Percentiles rank a stretch among this genome's conserved stretches.
Evolutionary conservation across 345 rosid genomes (phyloP).

Genomic region (Populus deltoides): DNA sequence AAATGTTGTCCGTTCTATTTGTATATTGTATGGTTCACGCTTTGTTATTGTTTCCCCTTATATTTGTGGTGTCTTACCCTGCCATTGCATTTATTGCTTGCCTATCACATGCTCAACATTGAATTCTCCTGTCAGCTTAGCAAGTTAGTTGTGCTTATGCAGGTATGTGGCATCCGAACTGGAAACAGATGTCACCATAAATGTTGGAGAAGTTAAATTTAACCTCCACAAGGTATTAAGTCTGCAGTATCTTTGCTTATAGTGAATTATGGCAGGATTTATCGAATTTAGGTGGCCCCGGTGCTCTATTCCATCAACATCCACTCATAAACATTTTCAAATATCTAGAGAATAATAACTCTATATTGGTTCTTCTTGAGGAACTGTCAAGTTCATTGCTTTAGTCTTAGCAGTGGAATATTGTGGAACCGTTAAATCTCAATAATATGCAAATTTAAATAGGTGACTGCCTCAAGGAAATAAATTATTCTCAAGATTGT

Average conservation of each 20-base stretch:
- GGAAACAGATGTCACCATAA: conserved; percentile 64
- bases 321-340: not conserved
- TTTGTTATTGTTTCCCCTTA: not conserved
- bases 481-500: not conserved
- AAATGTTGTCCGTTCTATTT: not conserved
- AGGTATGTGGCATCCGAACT: conserved; percentile 77
- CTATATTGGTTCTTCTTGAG: not conserved
- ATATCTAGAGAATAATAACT: not conserved
- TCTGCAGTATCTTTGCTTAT: not conserved
- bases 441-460: not conserved
- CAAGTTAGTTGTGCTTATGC: conserved; percentile 22
- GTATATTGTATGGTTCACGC: not conserved
- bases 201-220: conserved; percentile 73
- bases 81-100: conserved; percentile 13
- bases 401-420: not conserved
- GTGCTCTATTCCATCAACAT: not conserved
- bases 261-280: not conserved
- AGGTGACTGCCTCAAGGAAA: not conserved
- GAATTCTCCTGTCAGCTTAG: conserved; percentile 10
- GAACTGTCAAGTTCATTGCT: not conserved
- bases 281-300: not conserved
- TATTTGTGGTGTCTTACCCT: not conserved
- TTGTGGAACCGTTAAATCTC: not conserved
- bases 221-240: conserved; percentile 73
- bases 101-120: not conserved